These are phyloP conservation scores for Asclepias syriaca DNA, from an alignment of 257 asterid species.

Conservation along the genomic window DNA sequence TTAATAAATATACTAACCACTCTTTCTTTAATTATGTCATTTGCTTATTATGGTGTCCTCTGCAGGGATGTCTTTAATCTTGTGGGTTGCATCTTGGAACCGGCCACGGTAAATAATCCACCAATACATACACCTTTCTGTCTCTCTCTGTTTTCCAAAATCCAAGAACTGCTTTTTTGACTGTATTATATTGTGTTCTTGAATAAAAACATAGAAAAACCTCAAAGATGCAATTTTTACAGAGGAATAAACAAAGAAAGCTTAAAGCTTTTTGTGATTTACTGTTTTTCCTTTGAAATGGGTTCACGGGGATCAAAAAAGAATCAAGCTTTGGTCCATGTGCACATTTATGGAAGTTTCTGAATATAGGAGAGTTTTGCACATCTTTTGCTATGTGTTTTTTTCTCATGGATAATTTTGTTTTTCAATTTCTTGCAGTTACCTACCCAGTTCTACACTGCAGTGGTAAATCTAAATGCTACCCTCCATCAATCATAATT, in stretches of 20 bases:
- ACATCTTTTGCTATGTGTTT: background rate
- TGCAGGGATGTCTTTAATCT: conserved; percentile 58
- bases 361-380: background rate
- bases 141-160: background rate
- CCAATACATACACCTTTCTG: background rate
- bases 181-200: background rate
- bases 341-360: background rate
- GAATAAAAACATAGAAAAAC: background rate
- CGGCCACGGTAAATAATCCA: conserved; percentile 40
- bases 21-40: background rate
- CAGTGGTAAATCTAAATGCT: conserved; percentile 33
- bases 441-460: conserved; percentile 62
- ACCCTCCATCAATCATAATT: background rate
- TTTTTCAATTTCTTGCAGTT: conserved; percentile 34
- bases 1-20: too few relatives aligned
- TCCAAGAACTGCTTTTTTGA: too few relatives aligned
- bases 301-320: too few relatives aligned
- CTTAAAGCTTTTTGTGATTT: too few relatives aligned
- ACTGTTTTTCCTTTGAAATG: too few relatives aligned
- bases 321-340: too few relatives aligned
- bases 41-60: background rate
- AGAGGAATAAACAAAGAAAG: too few relatives aligned
- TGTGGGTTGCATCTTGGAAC: conserved; percentile 56
- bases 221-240: too few relatives aligned
- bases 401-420: background rate